These are phyloP conservation scores for Fusarium robinianum DNA, from an alignment of 2,329 filamentous ascomycete species.

Conservation along the genomic window DNA sequence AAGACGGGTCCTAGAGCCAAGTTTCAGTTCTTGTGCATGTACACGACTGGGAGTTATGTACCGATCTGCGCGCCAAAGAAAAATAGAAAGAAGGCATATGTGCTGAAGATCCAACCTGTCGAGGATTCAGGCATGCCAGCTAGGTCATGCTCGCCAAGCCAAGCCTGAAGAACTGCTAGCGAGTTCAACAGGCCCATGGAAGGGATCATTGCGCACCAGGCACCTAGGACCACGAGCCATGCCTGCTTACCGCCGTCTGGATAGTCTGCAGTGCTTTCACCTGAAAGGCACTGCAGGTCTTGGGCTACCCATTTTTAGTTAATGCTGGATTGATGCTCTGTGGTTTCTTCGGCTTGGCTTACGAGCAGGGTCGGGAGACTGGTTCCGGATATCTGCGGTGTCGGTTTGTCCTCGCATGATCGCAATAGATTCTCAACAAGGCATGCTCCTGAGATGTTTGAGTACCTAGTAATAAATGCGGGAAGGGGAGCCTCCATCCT, in stretches of 20 bases:
- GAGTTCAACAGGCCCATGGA: constrained; percentile 70
- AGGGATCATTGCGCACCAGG: constrained; percentile 67
- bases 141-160: constrained; percentile 66
- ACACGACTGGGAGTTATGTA: constrained; percentile 10
- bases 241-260: constrained; percentile 70
- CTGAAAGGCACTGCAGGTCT: too few species aligned
- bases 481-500: too few species aligned
- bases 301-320: too few species aligned
- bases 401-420: too few species aligned
- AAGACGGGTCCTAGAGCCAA: constrained; percentile 2
- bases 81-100: constrained; percentile 72
- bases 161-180: constrained; percentile 68
- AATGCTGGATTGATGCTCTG: too few species aligned
- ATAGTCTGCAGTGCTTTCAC: too few species aligned
- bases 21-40: neutral
- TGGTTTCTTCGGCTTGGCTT: too few species aligned
- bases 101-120: constrained; percentile 76
- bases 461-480: too few species aligned
- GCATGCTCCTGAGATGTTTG: too few species aligned
- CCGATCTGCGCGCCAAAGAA: constrained; percentile 72
- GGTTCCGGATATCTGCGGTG: too few species aligned
- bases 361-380: too few species aligned
- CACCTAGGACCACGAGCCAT: constrained; percentile 73
- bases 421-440: too few species aligned
- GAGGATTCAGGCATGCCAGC: constrained; percentile 59